Conservation (phyloP, 2,329 filamentous ascomycete genomes). For the Elsinoe ampelina region DNA sequence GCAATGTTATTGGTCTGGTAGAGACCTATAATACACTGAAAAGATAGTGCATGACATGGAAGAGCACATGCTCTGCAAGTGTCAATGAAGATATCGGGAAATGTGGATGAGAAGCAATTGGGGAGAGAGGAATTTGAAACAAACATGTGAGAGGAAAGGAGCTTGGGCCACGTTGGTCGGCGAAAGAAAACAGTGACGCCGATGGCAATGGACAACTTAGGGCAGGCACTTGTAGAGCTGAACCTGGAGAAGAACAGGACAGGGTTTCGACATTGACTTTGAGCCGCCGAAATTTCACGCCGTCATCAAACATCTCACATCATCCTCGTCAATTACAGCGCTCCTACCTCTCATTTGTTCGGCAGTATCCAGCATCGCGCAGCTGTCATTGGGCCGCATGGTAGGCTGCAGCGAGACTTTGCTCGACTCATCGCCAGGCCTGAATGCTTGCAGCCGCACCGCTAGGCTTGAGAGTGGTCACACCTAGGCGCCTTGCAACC, state of each 20-base stretch:
- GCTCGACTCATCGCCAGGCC: background rate
- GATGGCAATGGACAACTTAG: background rate
- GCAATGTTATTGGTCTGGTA: background rate
- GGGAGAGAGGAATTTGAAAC: too few species aligned
- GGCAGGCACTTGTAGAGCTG: too few species aligned
- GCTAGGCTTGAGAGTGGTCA: conserved; percentile 4
- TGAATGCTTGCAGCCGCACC: conserved; percentile 10
- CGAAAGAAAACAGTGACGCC: background rate
- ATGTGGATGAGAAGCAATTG: background rate
- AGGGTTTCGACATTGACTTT: background rate
- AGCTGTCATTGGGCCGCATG: background rate
- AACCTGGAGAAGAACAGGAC: too few species aligned
- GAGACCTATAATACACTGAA: too few species aligned
- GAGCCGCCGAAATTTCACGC: background rate
- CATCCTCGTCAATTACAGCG: background rate
- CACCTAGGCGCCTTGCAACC: background rate
- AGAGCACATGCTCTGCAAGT: too few species aligned
- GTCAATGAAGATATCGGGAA: background rate
- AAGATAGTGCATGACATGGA: too few species aligned
- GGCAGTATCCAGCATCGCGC: background rate
- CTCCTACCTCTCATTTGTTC: background rate
- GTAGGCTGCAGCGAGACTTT: background rate
- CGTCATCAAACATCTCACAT: conserved; percentile 4
- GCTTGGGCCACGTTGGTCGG: background rate
- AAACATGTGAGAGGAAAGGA: background rate